A percentile compares a stretch with the other conserved stretches of the same genome.
Evolutionary conservation across 2,329 filamentous ascomycete genomes (phyloP).

Genomic region (Talaromyces sp.): DNA sequence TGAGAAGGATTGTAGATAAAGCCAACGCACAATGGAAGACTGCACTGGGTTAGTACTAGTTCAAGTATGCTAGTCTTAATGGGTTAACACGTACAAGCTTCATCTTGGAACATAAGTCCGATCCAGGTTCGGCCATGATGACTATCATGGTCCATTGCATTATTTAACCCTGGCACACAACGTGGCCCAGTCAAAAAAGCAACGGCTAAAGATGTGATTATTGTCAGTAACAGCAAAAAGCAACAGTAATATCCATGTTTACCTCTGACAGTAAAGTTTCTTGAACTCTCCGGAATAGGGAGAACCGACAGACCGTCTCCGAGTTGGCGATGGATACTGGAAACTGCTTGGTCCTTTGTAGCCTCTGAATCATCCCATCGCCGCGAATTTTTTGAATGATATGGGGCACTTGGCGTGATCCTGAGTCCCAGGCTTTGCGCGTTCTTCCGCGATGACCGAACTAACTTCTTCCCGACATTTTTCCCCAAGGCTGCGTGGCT

Average conservation of each 20-base stretch:
- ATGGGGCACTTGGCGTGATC: not conserved
- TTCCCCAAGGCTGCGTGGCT: constrained; percentile 7
- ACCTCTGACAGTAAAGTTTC: constrained; percentile 5
- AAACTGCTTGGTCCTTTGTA: not conserved
- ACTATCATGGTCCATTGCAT: not conserved
- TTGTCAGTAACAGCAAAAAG: not conserved
- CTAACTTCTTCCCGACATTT: constrained; percentile 9
- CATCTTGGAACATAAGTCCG: constrained; percentile 6
- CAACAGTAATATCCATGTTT: not conserved
- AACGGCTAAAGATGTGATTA: not conserved
- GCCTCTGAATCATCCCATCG: too few species aligned
- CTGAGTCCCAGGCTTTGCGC: not conserved
- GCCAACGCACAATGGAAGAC: constrained; percentile 11
- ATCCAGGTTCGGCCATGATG: constrained; percentile 1
- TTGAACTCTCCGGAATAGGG: not conserved
- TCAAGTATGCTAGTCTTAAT: not conserved
- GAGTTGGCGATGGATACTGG: constrained; percentile 2
- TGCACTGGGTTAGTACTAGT: not conserved
- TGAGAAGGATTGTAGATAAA: constrained; percentile 1
- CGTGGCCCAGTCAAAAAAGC: constrained; percentile 9
- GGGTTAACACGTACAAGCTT: constrained; percentile 4
- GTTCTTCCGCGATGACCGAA: constrained; percentile 8
- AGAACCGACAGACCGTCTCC: constrained; percentile 4
- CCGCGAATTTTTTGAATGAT: not conserved
- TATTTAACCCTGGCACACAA: constrained; percentile 1